Evolutionary conservation across 805 yeast genomes (phyloP), one percentile per base, ranked within the genome.

Genomic region (Wickerhamomyces pijperi): DNA sequence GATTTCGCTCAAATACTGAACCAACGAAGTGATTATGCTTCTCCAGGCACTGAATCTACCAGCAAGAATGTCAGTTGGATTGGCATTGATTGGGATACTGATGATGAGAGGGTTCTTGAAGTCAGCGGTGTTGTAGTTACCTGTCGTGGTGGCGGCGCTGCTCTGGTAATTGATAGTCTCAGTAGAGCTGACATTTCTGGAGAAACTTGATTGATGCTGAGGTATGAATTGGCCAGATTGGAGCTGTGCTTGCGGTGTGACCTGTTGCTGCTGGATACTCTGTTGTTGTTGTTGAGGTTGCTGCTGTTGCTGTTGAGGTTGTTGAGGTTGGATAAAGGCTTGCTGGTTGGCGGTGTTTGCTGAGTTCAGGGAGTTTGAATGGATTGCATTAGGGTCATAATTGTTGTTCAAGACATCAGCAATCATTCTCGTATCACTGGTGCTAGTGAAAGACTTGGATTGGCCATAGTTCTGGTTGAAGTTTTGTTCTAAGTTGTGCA

Each of bases 41-140:
- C 95, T 68, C 96, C 97, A 90, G 3, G 94, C 81, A 37, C 78
- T 70, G 57, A 90, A 88, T 45, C 97, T 67, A 21, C 74, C 70
- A 2, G 95, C 92, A 43, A 90, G 65, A 6, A 83, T 74, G 42
- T 88, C 97, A 1, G 97, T 87, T 11, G 97, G 97, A 48, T 76
- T 76, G 3, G 82, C 75, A 34, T 63, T 59, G 7, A 74, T 67
- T 5, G 87, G 87, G 32, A 80, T 63, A 28, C 63, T 55, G 8
- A 71, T 60, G 1, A 58, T 52, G 20, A 72, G 54, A 1, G 80
- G 79, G 37, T 72, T 71, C 11, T 71, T 51, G 12, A 72, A 70
- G 44, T 72, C 75, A 16, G 37, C 36, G 41, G 28, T 44, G 45
- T 37, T 45, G 47, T 20, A 34, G 39, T 20, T 21, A 9, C 23